Base-by-base conservation (phyloP, 2,329 filamentous ascomycete species). In the Penicillium janthinellum region DNA sequence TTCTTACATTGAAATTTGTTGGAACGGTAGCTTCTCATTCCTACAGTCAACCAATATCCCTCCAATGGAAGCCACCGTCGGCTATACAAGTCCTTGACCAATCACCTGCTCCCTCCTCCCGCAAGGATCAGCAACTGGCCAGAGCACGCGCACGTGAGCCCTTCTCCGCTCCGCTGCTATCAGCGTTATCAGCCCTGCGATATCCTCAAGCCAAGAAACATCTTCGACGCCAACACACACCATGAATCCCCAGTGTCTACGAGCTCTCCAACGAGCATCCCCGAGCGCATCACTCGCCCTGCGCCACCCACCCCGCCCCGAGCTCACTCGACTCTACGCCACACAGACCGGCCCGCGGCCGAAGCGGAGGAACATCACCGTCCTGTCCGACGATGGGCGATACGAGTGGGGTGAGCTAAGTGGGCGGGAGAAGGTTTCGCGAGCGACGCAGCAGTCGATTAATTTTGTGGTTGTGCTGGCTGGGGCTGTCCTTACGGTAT, bases 401-500 rank as follows among this genome's bases (percentile, higher is more conserved):
- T 87, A 96, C 1, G 86, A 87, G 4, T 98, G 94, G 94, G 83
- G 81, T 3, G 83, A 95, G 56, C 84, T 98, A 2, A 92, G 88
- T 0, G 80, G 79, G 0, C 80, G 80, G 50, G 94, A 97, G 74
- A 97, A 96, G 76, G 87, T 88, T 2, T 90, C 89, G 25, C 86
- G 94, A 41, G 90, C 92, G 8, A 94, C 91, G 0, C 93, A 97
- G 76, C 94, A 97, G 76, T 90, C 89, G 15, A 89, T 96, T 80
- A 97, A 98, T 77, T 87, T 96, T 65, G 83, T 89, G 65, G 77
- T 97, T 63, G 86, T 97, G 8, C 67, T 92, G 1, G 81, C 88
- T 7, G 94, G 94, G 28, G 78, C 93, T 11, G 83, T 87, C 37
- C 81, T 94, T 67, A 96, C 93, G 38, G 90, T 92, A 82, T 63